Percentiles rank a stretch among this genome's conserved stretches.
phyloP scores from a whole-genome alignment of 768 basidiomycete genomes.

The Mycena metata region DNA sequence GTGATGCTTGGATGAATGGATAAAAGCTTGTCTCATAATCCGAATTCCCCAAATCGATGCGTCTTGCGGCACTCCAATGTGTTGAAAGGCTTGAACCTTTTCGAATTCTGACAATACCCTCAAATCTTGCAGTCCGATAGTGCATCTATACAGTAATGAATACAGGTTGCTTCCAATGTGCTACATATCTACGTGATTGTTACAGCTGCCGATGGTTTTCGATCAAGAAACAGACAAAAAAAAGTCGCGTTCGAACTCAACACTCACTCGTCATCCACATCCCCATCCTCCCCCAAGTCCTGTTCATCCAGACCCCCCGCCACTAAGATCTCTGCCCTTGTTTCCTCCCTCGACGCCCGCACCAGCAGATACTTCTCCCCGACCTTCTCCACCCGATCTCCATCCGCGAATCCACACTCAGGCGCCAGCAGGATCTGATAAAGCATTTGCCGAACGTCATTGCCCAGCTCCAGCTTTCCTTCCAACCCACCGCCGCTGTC shows the following conservation, averaged over 20 bases:
- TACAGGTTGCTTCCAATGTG: conserved; percentile 2
- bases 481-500: background rate
- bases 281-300: conserved; percentile 15
- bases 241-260: too few species aligned
- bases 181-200: conserved; percentile 11
- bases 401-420: conserved; percentile 30
- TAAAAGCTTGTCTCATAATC: too few species aligned
- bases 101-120: too few species aligned
- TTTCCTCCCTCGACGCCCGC: background rate
- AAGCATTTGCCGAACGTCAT: conserved; percentile 31
- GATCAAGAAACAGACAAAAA: too few species aligned
- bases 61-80: too few species aligned
- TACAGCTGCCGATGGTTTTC: too few species aligned
- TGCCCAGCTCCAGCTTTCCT: conserved; percentile 10
- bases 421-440: conserved; percentile 20
- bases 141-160: too few species aligned
- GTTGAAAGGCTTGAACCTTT: too few species aligned
- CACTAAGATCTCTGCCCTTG: conserved; percentile 16
- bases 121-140: too few species aligned
- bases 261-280: conserved; percentile 1
- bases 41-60: too few species aligned
- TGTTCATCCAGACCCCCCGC: too few species aligned
- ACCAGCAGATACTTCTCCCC: conserved; percentile 24
- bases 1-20: too few species aligned
- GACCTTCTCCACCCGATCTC: conserved; percentile 14